Evolutionary conservation across 495 filamentous ascomycete genomes (phyloP), one percentile per base, ranked within the genome.

Genomic region (Trichocladium antarcticum): DNA sequence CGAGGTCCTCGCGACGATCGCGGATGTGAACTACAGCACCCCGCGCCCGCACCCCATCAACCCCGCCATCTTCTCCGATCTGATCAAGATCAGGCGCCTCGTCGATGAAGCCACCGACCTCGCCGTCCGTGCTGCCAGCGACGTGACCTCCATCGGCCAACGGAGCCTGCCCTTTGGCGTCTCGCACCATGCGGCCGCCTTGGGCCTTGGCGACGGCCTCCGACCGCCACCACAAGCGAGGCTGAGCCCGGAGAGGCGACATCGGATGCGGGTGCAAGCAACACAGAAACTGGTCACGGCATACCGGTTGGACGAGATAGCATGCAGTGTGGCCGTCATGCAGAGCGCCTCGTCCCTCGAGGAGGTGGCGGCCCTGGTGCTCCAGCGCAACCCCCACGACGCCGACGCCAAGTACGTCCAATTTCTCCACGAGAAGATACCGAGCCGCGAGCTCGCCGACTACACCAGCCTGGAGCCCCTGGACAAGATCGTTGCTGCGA

Each of bases 371-470:
- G 70, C 75, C 16, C 72, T 80, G 42, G 85, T 89, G 15, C 64
- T 88, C 40, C 78, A 83, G 57, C 69, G 85, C 41, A 78, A 72
- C 42, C 67, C 77, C 0, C 57, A 72, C 19, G 77, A 86, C 53
- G 60, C 71, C 9, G 83, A 88, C 54, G 85, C 83, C 24, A 83
- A 82, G 54, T 89, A 89, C 51, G 85, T 89, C 4, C 83, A 89
- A 55, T 89, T 89, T 65, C 89, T 89, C 61, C 85, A 89, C 65
- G 85, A 89, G 58, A 89, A 88, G 70, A 89, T 89, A 34, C 85
- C 85, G 1, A 82, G 77, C 11, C 69, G 85, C 21, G 82, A 84
- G 66, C 73, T 89, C 53, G 84, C 80, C 40, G 77, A 87, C 56
- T 84, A 73, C 60, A 88, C 85, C 6, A 78, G 74, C 35, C 65